A percentile compares a stretch with the other conserved stretches of the same genome.
Evolutionary conservation across 352 stramenopile genomes (phyloP).

Genomic region (Globisporangium radiosum): DNA sequence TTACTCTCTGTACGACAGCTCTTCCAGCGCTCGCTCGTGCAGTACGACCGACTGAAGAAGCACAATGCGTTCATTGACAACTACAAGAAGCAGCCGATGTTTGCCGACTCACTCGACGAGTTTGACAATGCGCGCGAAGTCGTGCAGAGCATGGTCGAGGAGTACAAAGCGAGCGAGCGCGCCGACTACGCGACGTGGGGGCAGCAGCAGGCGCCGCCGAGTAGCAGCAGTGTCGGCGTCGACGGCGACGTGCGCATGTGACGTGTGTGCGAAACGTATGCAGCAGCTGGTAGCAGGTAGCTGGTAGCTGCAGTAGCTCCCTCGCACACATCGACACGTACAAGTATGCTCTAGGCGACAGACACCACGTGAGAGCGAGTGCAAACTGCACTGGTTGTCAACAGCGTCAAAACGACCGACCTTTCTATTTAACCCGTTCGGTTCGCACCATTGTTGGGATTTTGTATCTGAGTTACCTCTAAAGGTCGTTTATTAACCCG

Average conservation of each 20-base stretch:
- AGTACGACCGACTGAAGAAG: constrained; percentile 97
- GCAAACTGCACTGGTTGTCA: too few species aligned
- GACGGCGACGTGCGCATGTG: constrained; percentile 49
- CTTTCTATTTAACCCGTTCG: too few species aligned
- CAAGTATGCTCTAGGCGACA: too few species aligned
- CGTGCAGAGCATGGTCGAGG: constrained; percentile 78
- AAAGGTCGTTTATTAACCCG: too few species aligned
- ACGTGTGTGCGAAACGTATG: too few species aligned
- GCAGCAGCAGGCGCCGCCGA: constrained; percentile 13
- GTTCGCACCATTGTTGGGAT: too few species aligned
- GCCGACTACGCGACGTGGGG: constrained; percentile 78
- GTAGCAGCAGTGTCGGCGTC: constrained; percentile 3
- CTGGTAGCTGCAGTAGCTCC: too few species aligned
- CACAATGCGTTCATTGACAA: constrained; percentile 99
- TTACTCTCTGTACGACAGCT: constrained; percentile 22
- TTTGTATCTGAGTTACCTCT: too few species aligned
- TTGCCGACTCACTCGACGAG: constrained; percentile 84
- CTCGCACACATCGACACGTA: too few species aligned
- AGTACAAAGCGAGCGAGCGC: constrained; percentile 81
- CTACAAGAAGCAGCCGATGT: constrained; percentile 98
- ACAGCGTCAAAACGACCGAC: too few species aligned
- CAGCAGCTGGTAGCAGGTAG: too few species aligned
- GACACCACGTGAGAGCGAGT: too few species aligned
- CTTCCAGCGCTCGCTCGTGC: constrained; percentile 89
- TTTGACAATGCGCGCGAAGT: constrained; percentile 83